Percentiles rank a stretch among this genome's conserved stretches.
Conservation (phyloP, 768 basidiomycete species). For the Chalciporus sphaerocephalus region DNA sequence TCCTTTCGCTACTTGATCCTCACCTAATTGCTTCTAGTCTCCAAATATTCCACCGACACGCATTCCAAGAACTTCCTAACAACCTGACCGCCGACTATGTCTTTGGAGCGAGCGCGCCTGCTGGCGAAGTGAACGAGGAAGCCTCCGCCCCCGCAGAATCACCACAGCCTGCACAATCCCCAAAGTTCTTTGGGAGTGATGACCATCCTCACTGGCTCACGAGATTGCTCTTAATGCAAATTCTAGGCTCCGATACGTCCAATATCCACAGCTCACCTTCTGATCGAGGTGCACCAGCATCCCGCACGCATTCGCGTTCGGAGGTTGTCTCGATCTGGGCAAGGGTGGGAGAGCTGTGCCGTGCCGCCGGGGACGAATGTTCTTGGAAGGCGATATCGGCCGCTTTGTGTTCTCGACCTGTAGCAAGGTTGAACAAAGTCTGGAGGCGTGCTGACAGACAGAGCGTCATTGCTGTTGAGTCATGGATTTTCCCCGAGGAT, state of each 20-base stretch:
- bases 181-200: constrained; percentile 61
- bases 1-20: constrained; percentile 61
- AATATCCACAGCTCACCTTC: constrained; percentile 23
- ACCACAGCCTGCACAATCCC: constrained; percentile 19
- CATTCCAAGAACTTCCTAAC: constrained; percentile 49
- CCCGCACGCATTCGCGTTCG: constrained; percentile 66
- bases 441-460: constrained; percentile 72
- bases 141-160: constrained; percentile 1
- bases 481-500: constrained; percentile 54
- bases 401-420: constrained; percentile 67
- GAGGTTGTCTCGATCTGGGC: constrained; percentile 73
- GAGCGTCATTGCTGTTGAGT: constrained; percentile 55
- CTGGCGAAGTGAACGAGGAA: constrained; percentile 4
- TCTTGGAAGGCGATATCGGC: constrained; percentile 72
- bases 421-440: constrained; percentile 72
- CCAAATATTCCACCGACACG: constrained; percentile 52
- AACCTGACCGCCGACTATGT: constrained; percentile 48
- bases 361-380: constrained; percentile 71
- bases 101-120: constrained; percentile 29
- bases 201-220: constrained; percentile 80
- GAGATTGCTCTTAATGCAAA: constrained; percentile 62
- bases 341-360: constrained; percentile 66
- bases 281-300: constrained; percentile 34
- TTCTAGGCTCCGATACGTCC: constrained; percentile 58
- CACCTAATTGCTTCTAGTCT: constrained; percentile 60